phyloP scores from a whole-genome alignment of 805 yeast species.

The Saccharomycopsis schoenii region DNA sequence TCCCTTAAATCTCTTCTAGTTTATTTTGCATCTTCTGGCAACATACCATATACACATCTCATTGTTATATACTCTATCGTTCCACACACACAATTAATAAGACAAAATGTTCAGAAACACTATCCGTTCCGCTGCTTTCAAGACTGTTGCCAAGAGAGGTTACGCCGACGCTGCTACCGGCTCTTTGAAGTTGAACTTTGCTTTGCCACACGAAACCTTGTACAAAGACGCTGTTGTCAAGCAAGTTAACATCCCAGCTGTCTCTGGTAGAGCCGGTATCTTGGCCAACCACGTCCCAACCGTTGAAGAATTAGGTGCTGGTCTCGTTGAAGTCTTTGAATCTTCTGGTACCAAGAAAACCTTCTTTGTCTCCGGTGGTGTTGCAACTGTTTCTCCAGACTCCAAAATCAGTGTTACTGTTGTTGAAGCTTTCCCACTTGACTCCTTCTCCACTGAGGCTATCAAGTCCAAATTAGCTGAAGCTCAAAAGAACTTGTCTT shows the following conservation, averaged over 20 bases:
- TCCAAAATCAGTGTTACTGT: constrained; percentile 85
- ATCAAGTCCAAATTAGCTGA: constrained; percentile 77
- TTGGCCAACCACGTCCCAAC: constrained; percentile 96
- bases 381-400: constrained; percentile 93
- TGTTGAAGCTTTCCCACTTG: constrained; percentile 89
- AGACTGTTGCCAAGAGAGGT: constrained; percentile 58
- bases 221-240: constrained; percentile 38
- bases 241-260: constrained; percentile 93
- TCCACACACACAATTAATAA: not conserved
- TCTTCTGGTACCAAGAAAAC: constrained; percentile 61
- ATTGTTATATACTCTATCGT: too few relatives aligned
- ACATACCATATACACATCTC: too few relatives aligned
- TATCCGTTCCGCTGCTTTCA: constrained; percentile 49
- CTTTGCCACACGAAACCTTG: constrained; percentile 76
- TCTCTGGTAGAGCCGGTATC: constrained; percentile 93
- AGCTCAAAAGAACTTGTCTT: constrained; percentile 83
- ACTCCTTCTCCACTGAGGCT: constrained; percentile 71
- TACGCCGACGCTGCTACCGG: constrained; percentile 83
- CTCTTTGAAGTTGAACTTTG: constrained; percentile 76
- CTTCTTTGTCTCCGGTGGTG: constrained; percentile 91
- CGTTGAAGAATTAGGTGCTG: constrained; percentile 93
- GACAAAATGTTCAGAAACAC: constrained; percentile 49
- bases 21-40: too few relatives aligned
- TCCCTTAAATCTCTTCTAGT: too few relatives aligned
- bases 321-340: constrained; percentile 86